Percentiles rank a stretch among this genome's conserved stretches.
These are phyloP conservation scores for Peronospora destructor DNA, from an alignment of 352 stramenopile genomes.

Conservation along the genomic window DNA sequence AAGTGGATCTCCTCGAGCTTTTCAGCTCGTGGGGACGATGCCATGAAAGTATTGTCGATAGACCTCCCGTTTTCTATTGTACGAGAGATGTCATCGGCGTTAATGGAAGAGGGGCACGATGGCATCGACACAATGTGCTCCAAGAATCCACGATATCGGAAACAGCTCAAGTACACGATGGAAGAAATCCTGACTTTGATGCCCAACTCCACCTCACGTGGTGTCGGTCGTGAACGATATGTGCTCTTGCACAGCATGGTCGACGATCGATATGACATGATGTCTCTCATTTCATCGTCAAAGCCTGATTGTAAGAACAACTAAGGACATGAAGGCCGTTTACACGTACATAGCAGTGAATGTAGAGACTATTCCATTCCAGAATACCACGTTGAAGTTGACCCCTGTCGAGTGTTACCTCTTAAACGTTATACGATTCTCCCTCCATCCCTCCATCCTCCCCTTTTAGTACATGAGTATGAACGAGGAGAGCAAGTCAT, in stretches of 20 bases:
- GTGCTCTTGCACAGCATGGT: conserved; percentile 76
- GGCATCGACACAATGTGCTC: conserved; percentile 52
- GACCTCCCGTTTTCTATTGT: conserved; percentile 74
- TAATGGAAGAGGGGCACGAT: conserved; percentile 63
- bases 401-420: background rate
- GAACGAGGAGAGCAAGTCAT: conserved; percentile 19
- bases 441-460: no score
- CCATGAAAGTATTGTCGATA: conserved; percentile 79
- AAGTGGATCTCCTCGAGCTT: conserved; percentile 85
- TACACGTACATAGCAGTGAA: background rate
- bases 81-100: conserved; percentile 68
- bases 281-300: conserved; percentile 57
- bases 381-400: conserved; percentile 18
- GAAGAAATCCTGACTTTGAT: conserved; percentile 61
- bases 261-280: conserved; percentile 83
- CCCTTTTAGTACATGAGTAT: no score
- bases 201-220: conserved; percentile 32
- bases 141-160: conserved; percentile 67
- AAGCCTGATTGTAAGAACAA: conserved; percentile 34
- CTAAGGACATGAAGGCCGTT: background rate
- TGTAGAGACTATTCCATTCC: no score
- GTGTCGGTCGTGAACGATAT: conserved; percentile 61
- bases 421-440: background rate
- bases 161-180: conserved; percentile 74
- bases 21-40: conserved; percentile 57